Evolutionary conservation across 495 filamentous ascomycete species (phyloP).

Genomic region (Aspergillus bridgeri): DNA sequence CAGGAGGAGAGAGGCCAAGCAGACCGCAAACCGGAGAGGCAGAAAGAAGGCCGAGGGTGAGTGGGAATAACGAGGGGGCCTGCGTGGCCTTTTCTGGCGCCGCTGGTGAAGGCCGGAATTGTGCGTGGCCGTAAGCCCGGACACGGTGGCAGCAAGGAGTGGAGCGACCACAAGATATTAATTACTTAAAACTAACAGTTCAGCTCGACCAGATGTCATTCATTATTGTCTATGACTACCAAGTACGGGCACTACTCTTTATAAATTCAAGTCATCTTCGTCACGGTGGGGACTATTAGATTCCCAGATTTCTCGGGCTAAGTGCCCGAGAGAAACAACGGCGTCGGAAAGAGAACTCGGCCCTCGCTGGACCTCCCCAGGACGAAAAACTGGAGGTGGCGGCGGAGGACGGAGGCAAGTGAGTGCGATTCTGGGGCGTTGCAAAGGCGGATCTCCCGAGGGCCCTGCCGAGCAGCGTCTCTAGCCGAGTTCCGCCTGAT

Average conservation of each 20-base stretch:
- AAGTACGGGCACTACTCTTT: too few species aligned
- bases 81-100: neutral
- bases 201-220: too few species aligned
- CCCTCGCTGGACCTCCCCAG: constrained; percentile 3
- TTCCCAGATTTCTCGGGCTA: neutral
- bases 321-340: constrained; percentile 15
- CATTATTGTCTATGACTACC: too few species aligned
- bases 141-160: neutral
- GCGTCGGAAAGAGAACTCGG: constrained; percentile 24
- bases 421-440: constrained; percentile 2
- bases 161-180: too few species aligned
- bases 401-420: constrained; percentile 12
- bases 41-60: constrained; percentile 5
- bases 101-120: neutral
- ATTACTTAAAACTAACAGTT: too few species aligned
- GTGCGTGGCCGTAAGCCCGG: neutral
- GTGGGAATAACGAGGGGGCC: neutral
- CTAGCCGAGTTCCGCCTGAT: constrained; percentile 31
- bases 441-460: constrained; percentile 25
- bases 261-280: neutral
- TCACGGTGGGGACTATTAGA: neutral
- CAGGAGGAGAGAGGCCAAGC: constrained; percentile 12
- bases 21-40: constrained; percentile 12
- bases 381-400: constrained; percentile 16
- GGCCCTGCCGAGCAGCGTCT: constrained; percentile 18